These are phyloP conservation scores for Diplodia sapinea DNA, from an alignment of 2,329 filamentous ascomycete genomes.

Conservation along the genomic window DNA sequence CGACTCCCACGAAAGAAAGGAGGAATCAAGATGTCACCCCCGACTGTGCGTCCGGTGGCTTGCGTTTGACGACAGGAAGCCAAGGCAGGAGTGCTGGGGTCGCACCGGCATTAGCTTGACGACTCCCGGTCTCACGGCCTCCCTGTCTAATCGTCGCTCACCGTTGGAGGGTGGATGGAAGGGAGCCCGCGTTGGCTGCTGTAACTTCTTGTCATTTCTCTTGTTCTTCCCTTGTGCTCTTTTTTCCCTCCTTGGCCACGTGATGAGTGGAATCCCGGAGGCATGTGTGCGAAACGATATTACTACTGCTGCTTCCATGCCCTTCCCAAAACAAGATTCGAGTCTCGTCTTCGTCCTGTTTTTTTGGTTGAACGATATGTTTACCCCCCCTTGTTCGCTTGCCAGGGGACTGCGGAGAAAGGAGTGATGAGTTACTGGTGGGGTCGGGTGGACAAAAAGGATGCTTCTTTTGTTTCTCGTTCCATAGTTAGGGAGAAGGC, in stretches of 20 bases:
- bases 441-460: background rate
- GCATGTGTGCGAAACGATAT: slow-evolving; percentile 1
- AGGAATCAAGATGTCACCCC: slow-evolving; percentile 4
- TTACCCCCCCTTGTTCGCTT: background rate
- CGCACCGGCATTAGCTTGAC: background rate
- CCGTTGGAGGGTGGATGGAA: background rate
- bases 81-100: slow-evolving; percentile 2
- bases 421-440: background rate
- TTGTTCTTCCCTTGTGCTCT: background rate
- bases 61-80: slow-evolving; percentile 2
- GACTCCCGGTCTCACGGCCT: slow-evolving; percentile 1
- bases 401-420: background rate
- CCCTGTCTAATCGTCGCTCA: background rate
- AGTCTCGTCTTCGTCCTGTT: background rate
- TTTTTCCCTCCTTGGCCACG: background rate
- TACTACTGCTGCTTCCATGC: background rate
- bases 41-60: background rate
- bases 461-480: background rate
- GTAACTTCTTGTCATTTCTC: slow-evolving; percentile 4
- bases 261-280: background rate
- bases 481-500: background rate
- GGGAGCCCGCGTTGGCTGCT: background rate
- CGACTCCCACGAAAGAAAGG: background rate
- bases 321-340: background rate
- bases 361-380: background rate